Percentiles rank a stretch among this genome's conserved stretches.
Conservation (phyloP, 2,329 filamentous ascomycete genomes). For the Mycosphaerelloides madeirae region DNA sequence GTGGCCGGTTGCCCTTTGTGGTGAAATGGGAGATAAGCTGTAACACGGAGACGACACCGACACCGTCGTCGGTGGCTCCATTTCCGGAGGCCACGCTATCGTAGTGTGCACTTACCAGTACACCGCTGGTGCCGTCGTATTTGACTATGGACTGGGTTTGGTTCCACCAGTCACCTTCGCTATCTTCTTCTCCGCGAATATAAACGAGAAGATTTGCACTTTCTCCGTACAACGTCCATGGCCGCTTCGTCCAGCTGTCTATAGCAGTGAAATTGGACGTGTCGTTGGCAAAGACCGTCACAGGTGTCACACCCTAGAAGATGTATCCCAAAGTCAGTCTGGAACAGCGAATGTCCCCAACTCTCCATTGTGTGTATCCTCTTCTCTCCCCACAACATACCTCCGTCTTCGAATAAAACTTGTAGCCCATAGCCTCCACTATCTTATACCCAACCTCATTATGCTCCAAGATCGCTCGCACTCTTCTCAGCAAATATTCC, state of each 20-base stretch:
- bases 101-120: conserved; percentile 92
- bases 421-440: conserved; percentile 31
- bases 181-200: conserved; percentile 72
- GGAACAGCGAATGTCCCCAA: too few species aligned
- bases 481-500: conserved; percentile 66
- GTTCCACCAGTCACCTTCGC: conserved; percentile 69
- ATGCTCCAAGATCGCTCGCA: conserved; percentile 62
- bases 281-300: conserved; percentile 71
- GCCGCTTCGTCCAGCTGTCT: conserved; percentile 21
- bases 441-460: conserved; percentile 49
- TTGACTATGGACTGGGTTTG: conserved; percentile 18
- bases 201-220: conserved; percentile 90
- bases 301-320: conserved; percentile 15
- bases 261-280: conserved; percentile 68
- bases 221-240: conserved; percentile 70
- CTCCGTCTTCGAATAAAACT: conserved; percentile 24
- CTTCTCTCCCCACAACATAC: not conserved
- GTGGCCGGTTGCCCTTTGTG: conserved; percentile 61
- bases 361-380: too few species aligned
- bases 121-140: conserved; percentile 57
- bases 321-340: too few species aligned
- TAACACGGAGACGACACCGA: conserved; percentile 79
- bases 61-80: conserved; percentile 89
- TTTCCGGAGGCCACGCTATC: conserved; percentile 89
- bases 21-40: conserved; percentile 87